These are phyloP conservation scores for Middelhovenomyces tepae DNA, from an alignment of 805 yeast genomes.

Conservation along the genomic window DNA sequence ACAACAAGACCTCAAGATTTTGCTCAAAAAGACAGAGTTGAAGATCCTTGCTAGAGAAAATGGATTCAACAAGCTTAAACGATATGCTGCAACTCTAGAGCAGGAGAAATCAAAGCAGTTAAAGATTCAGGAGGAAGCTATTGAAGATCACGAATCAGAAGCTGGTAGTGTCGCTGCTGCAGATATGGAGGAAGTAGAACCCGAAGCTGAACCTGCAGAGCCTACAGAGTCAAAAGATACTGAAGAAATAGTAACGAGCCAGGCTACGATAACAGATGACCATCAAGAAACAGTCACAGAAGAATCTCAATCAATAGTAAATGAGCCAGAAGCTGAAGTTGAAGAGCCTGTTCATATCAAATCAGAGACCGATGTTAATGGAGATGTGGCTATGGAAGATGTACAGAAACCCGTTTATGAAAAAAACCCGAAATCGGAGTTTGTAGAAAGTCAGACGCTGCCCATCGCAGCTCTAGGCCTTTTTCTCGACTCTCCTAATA, in stretches of 20 bases:
- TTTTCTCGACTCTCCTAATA: conserved; percentile 39
- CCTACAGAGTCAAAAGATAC: not conserved
- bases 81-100: not conserved
- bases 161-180: not conserved
- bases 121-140: not conserved
- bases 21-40: not conserved
- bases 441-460: conserved; percentile 59
- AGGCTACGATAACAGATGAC: not conserved
- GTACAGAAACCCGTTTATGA: conserved; percentile 25
- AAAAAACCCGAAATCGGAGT: conserved; percentile 68
- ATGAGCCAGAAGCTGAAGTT: too few relatives aligned
- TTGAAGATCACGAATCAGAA: not conserved
- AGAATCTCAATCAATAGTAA: not conserved
- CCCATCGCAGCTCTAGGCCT: conserved; percentile 63
- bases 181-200: not conserved
- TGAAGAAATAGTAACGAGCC: not conserved
- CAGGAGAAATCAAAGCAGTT: not conserved
- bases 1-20: conserved; percentile 1
- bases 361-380: too few relatives aligned
- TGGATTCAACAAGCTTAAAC: conserved; percentile 1
- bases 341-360: too few relatives aligned
- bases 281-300: not conserved
- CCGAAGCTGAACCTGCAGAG: not conserved
- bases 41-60: conserved; percentile 1
- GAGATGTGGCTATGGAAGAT: too few relatives aligned